phyloP scores from a whole-genome alignment of 257 asterid genomes.

The Capsicum baccatum region DNA sequence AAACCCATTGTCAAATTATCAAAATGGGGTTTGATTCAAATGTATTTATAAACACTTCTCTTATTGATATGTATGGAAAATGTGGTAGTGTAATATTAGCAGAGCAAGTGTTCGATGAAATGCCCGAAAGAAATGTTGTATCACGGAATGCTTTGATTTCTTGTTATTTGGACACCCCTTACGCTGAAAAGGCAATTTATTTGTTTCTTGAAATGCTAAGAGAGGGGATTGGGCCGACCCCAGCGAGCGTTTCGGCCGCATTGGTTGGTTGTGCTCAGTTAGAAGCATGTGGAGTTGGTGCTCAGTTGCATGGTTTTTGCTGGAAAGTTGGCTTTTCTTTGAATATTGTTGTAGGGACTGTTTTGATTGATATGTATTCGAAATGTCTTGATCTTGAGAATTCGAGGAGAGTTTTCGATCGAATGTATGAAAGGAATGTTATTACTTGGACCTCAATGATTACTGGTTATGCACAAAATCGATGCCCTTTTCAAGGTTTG shows the following conservation, averaged over 20 bases:
- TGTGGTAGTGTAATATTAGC: conserved; percentile 38
- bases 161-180: conserved; percentile 48
- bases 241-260: conserved; percentile 52
- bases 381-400: conserved; percentile 47
- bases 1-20: conserved; percentile 52
- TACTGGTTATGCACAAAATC: conserved; percentile 51
- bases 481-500: conserved; percentile 45
- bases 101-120: conserved; percentile 60
- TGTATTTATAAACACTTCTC: conserved; percentile 54
- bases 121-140: conserved; percentile 51
- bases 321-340: conserved; percentile 54
- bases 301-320: conserved; percentile 59
- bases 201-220: conserved; percentile 54
- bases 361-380: conserved; percentile 66
- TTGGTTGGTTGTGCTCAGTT: conserved; percentile 55
- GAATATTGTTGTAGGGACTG: conserved; percentile 60
- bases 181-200: conserved; percentile 38
- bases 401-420: conserved; percentile 55
- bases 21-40: conserved; percentile 57
- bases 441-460: conserved; percentile 64
- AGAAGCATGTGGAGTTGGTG: conserved; percentile 52
- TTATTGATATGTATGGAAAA: conserved; percentile 55
- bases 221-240: conserved; percentile 42
- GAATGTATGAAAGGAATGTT: conserved; percentile 46
- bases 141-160: conserved; percentile 62